Base-by-base conservation (phyloP, 73 alveolate species). In the Blepharisma stoltei region DNA sequence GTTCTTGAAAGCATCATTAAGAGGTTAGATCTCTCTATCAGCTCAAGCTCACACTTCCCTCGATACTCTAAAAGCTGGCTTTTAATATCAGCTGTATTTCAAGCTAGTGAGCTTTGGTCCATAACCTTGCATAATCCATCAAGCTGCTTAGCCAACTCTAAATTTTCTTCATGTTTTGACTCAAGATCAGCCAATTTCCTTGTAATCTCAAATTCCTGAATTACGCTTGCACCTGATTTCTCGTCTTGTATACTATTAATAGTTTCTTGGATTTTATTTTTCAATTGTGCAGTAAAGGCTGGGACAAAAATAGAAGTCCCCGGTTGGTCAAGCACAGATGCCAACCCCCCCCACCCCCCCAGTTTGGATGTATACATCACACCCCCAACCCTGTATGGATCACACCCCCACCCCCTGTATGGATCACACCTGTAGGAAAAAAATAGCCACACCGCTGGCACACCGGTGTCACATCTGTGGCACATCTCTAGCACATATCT, bases 181-280 rank as follows among this genome's bases (percentile, higher is more conserved):
- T 60, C 73, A 20, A 60, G 73, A 18, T n/a, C 73, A 18, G n/a
- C 23, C 2, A 60, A 38, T 60, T 25, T 60, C 23, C 23, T 60
- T 18, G 73, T 60, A 47, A 60, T 60, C 47, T 18, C 45, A 25
- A 60, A 60, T 60, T 60, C 73, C 46, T 60, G 73, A 1, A 60
- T 60, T 1, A 60, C 73, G 14, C 49, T 20, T 14, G 73, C 73
- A 8, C 73, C 73, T 18, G 73, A 14, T 25, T 38, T 60, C 14
- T 60, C 73, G 5, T 60, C 73, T 60, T 60, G 73, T 9, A 60
- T 25, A 60, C 46, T 38, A 60, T 60, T 60, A 38, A 60, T 60
- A 9, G 48, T 38, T 20, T 60, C 73, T 60, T 60, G 73, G 14
- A 60, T 60, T 14, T 60, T 38, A 20, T n/a, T 9, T 60, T 60